Evolutionary conservation across 768 basidiomycete genomes (phyloP), one percentile per base, ranked within the genome.

Genomic region (Ramaria rubella): DNA sequence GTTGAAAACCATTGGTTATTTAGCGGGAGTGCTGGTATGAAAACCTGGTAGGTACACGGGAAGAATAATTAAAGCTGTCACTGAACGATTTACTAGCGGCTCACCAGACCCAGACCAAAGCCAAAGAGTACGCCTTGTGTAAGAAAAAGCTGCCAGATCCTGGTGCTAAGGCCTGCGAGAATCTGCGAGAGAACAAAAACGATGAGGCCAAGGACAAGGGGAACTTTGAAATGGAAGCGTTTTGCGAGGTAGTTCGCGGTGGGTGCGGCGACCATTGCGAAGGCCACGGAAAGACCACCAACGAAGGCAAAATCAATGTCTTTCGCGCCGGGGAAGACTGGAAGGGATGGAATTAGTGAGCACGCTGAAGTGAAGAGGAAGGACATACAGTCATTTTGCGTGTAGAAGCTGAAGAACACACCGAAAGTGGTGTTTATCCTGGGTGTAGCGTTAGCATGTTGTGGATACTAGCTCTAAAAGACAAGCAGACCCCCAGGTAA

Each of bases 101-200:
- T 27, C 26, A 62, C 60, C 27, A 63, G 49, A 3, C 65, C 65
- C 12, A 66, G 49, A 4, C 65, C 65, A 15, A 62, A 38, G 26
- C 65, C 65, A 29, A 59, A 60, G 52, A 66, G 45, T 5, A 66
- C 54, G 11, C 65, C 65, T 49, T 65, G 62, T 7, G 65, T 63
- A 4, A 65, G 45, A 57, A 65, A 65, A 8, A 66, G 43, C 49
- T 62, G 56, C 64, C 64, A 63, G 31, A 66, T 65, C n/a, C 58
- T 54, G 5, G 52, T 63, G 36, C 58, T 55, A 14, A 61, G 58
- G 11, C 62, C 65, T 8, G 65, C 64, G 24, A 58, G 44, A 17
- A 66, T 60, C 29, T 61, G 60, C 6, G 57, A 55, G 6, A 55
- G 49, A 4, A 55, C 48, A n/a, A 56, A 52, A 24, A 63, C 38